These are phyloP conservation scores for Trichoderma sp. DNA, from an alignment of 2,329 filamentous ascomycete genomes.

Conservation along the genomic window DNA sequence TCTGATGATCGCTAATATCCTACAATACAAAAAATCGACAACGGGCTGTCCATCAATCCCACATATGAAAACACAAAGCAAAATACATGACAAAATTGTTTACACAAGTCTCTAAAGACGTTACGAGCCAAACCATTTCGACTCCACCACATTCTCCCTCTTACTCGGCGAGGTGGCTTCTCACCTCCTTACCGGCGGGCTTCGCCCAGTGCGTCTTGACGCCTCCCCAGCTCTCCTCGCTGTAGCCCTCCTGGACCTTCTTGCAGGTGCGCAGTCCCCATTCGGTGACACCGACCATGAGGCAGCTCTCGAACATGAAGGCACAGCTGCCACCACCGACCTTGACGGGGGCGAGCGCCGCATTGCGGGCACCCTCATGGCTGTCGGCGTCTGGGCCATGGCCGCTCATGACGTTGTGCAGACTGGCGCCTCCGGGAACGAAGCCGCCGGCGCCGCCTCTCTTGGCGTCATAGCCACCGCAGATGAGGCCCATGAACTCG, in stretches of 20 bases:
- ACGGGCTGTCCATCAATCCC: not conserved
- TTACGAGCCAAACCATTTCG: not conserved
- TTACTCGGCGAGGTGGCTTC: conserved; percentile 25
- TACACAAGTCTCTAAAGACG: not conserved
- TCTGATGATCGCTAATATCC: not conserved
- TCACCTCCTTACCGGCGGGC: conserved; percentile 37
- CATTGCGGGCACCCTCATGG: conserved; percentile 55
- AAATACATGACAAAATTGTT: not conserved
- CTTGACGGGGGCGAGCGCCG: conserved; percentile 53
- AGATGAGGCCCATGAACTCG: conserved; percentile 63
- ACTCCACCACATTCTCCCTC: conserved; percentile 21
- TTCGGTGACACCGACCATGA: conserved; percentile 70
- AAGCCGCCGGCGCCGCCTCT: conserved; percentile 52
- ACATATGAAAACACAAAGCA: not conserved
- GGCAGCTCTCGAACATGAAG: conserved; percentile 68
- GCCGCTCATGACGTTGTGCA: conserved; percentile 71
- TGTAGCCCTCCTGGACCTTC: conserved; percentile 61
- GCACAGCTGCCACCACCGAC: conserved; percentile 62
- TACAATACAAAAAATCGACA: not conserved
- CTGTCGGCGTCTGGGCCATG: conserved; percentile 60
- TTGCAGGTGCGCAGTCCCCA: conserved; percentile 63
- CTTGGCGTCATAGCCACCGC: conserved; percentile 61
- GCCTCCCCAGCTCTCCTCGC: conserved; percentile 75
- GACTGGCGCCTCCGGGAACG: conserved; percentile 54
- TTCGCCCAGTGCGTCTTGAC: conserved; percentile 61